These are phyloP conservation scores for Athelia sp. DNA, from an alignment of 1,284 basidiomycete species.

Conservation along the genomic window DNA sequence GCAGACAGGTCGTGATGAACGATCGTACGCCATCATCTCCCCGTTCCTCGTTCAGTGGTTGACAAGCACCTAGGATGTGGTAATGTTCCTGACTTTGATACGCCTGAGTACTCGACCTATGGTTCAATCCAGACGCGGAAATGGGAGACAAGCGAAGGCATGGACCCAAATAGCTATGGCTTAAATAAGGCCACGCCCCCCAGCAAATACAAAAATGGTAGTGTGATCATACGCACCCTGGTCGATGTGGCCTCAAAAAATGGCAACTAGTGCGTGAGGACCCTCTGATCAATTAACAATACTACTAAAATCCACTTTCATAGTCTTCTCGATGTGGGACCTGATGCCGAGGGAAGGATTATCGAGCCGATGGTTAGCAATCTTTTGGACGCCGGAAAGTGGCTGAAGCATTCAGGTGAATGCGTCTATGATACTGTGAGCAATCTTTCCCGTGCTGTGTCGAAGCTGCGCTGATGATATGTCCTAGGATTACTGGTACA, in stretches of 20 bases:
- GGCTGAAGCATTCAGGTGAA: conserved; percentile 43
- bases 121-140: conserved; percentile 40
- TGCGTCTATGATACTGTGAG: conserved; percentile 48
- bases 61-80: conserved; percentile 27
- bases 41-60: background rate
- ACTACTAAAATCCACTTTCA: background rate
- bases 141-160: conserved; percentile 56
- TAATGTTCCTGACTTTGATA: conserved; percentile 46
- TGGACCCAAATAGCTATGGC: conserved; percentile 44
- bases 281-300: conserved; percentile 5
- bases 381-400: conserved; percentile 43
- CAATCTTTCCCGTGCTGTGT: background rate
- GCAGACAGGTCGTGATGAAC: conserved; percentile 52
- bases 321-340: conserved; percentile 50
- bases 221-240: conserved; percentile 43
- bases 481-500: conserved; percentile 37
- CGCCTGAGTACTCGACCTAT: conserved; percentile 53
- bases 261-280: conserved; percentile 41
- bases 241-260: conserved; percentile 55
- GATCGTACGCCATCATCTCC: conserved; percentile 30
- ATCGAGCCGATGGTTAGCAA: conserved; percentile 39
- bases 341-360: conserved; percentile 48
- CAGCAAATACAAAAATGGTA: conserved; percentile 43
- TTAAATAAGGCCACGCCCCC: conserved; percentile 37
- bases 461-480: background rate